Base-by-base conservation (phyloP, 345 rosid genomes). In the Corchorus olitorius region DNA sequence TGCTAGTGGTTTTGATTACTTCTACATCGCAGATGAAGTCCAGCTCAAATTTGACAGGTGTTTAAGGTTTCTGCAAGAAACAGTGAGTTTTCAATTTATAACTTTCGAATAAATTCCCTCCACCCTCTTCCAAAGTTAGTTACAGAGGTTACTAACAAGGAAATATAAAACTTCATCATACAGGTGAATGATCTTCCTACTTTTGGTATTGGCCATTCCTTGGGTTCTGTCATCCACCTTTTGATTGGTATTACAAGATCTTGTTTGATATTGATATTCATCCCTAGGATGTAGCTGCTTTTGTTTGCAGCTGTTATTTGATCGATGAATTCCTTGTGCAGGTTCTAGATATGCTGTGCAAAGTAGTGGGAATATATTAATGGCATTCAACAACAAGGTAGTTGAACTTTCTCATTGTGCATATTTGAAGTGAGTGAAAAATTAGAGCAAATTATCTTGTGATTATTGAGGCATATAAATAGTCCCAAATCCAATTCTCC, bases 341-440 rank as follows among this genome's bases (percentile, higher is more conserved):
- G 98, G 97, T 73, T 96, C 99, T 63, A 87, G 98, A 82, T 96
- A 93, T 86, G 99, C 97, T 45, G 90, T 96, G 83, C 95, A 88
- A 84, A 89, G 98, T 84, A 89, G 76, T 75, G 99, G 98, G 49
- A 96, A 96, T 81, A 81, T 96, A 45, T 73, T 87, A 73, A 92
- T 93, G 92, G 91, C 99, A 70, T 96, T 92, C 86, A 96, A 96
- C 86, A 96, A 92, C 87, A 96, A 89, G 99, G 98, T 96, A 91
- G 65, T 64, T 62, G 45, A 75, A 58, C 45, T 65, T 60, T 75
- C 3, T 74, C 17, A 34, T 58, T n/a, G 6, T 74, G 43, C 41
- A 74, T 67, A 34, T 50, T 5, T 35, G 20, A 19, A 33, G 45
- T 66, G 58, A 41, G 19, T 65, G 39, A 59, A 13, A 55, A 17